Base-by-base conservation (phyloP, 805 yeast species). In the Teunomyces aglyptinius region DNA sequence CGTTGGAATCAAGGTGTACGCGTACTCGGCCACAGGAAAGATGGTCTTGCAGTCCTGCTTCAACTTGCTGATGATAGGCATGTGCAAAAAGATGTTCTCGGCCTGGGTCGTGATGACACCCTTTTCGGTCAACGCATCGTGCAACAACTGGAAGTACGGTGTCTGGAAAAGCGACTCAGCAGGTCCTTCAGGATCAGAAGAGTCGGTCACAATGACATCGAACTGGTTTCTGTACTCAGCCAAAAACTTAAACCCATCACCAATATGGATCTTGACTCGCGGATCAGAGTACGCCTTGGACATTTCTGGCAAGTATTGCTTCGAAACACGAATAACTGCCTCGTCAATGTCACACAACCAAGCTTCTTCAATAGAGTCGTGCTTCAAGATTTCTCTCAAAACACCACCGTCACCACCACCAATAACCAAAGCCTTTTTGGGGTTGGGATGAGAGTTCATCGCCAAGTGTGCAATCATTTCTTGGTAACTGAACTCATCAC, bases 331-430 rank as follows among this genome's bases (percentile, higher is more conserved):
- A 62, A 91, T 89, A 49, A 91, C 98, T 38, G 90, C 83, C 71
- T 89, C 97, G 63, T 92, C 99, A 57, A 92, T 92, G 70, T 92
- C 99, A 70, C 96, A 90, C 55, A 92, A 77, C 73, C 87, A 80
- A 41, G 96, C 96, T 70, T 85, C 86, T 68, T 90, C 96, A 46
- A 92, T 89, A 50, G 80, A 67, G 44, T 80, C 83, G 71, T 92
- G 97, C 73, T 92, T 92, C 63, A 90, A 88, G 63, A 91, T 78
- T 71, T 92, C 98, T 72, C 98, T 83, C 61, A 92, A 79, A 44
- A 92, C 98, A 70, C 98, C 98, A 59, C 99, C 99, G 68, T 92
- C 99, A 63, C 99, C 99, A 54, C 99, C 99, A 49, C 99, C 99
- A 62, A 92, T 87, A 53, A 92, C 98, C 47, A 92, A 76, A 19